Evolutionary conservation across 352 stramenopile genomes (phyloP).

Genomic region (Phytophthora tentaculata): DNA sequence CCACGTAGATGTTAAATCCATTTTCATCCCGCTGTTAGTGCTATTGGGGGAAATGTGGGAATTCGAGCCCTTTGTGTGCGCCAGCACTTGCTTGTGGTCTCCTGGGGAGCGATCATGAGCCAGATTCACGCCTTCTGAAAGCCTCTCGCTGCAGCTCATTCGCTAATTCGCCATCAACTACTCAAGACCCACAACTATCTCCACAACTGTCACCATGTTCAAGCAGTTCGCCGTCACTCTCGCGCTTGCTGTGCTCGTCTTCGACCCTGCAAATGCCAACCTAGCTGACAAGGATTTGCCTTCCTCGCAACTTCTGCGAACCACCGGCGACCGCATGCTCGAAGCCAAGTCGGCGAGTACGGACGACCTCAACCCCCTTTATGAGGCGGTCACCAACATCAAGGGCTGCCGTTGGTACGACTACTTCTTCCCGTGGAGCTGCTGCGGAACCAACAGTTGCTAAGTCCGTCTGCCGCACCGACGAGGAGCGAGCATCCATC

Average conservation of each 20-base stretch:
- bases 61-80: conserved; percentile 3
- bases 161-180: conserved; percentile 15
- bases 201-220: conserved; percentile 22
- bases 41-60: too few species aligned
- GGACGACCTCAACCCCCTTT: conserved; percentile 19
- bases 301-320: conserved; percentile 6
- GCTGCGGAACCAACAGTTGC: conserved; percentile 34
- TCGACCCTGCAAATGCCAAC: conserved; percentile 13
- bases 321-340: conserved; percentile 8
- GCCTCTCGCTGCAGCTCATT: conserved; percentile 7
- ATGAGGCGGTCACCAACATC: conserved; percentile 27
- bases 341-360: conserved; percentile 6
- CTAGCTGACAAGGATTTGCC: not conserved
- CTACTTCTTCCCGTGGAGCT: conserved; percentile 32
- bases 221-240: conserved; percentile 23
- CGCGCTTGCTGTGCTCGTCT: conserved; percentile 7
- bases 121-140: conserved; percentile 3
- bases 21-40: too few species aligned
- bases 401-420: conserved; percentile 30
- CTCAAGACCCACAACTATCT: conserved; percentile 12
- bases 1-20: too few species aligned
- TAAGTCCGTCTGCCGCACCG: not conserved
- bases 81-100: conserved; percentile 11
- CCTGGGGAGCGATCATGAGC: not conserved
- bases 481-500: conserved; percentile 7